Conservation (phyloP, 345 rosid species). For the Syzygium jambos region DNA sequence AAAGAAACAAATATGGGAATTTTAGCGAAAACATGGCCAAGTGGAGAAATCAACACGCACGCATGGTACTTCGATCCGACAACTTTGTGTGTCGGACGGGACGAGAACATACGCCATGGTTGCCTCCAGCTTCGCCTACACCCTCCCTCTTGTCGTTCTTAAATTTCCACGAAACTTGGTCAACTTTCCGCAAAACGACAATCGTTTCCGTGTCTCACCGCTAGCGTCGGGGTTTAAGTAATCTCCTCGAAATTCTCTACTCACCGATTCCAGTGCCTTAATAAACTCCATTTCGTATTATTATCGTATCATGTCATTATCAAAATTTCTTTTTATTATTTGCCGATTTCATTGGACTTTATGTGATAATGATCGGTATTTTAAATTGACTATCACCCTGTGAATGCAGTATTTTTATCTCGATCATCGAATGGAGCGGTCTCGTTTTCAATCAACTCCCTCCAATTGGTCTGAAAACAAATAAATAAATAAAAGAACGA, state of each 20-base stretch:
- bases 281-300: background rate
- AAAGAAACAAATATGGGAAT: background rate
- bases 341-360: too few relatives aligned
- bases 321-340: too few relatives aligned
- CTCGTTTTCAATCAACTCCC: background rate
- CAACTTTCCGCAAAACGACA: background rate
- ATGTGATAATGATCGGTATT: background rate
- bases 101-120: background rate
- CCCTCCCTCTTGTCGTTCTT: background rate
- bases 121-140: background rate
- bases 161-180: background rate
- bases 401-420: background rate
- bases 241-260: background rate
- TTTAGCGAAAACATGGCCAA: background rate
- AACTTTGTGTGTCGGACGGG: background rate
- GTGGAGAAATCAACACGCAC: background rate
- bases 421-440: background rate
- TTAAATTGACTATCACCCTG: fast-evolving
- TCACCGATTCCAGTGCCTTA: background rate
- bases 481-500: background rate
- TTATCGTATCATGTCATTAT: background rate
- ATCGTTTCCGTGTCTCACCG: background rate
- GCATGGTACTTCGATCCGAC: background rate
- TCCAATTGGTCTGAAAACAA: background rate
- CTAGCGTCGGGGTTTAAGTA: background rate